Conservation (phyloP, 768 basidiomycete genomes). For the Rhizopogon rudus region DNA sequence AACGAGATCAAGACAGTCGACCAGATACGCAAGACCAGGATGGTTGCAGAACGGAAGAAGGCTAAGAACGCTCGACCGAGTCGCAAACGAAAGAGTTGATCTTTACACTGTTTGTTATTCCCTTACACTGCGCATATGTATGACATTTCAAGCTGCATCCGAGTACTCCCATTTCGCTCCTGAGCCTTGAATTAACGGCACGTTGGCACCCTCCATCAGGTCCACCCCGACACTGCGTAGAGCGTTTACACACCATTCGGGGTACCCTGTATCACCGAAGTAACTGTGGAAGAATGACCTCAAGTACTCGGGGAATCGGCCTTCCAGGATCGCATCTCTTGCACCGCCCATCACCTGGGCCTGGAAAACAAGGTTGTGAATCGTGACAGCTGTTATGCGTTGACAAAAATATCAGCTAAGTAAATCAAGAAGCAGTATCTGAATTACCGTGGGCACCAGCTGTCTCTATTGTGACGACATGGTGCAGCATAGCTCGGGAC, state of each 20-base stretch:
- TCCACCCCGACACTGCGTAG: slow-evolving; percentile 81
- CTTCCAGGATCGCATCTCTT: slow-evolving; percentile 73
- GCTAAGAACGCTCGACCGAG: slow-evolving; percentile 80
- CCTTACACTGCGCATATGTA: neutral
- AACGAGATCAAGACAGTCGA: slow-evolving; percentile 83
- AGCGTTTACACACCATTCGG: slow-evolving; percentile 87
- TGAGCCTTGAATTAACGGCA: slow-evolving; percentile 51
- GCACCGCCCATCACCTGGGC: slow-evolving; percentile 85
- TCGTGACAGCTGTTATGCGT: slow-evolving; percentile 56
- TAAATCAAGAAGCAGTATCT: slow-evolving; percentile 10
- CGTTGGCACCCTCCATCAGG: slow-evolving; percentile 51
- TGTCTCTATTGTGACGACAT: slow-evolving; percentile 75
- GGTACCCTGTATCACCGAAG: slow-evolving; percentile 75
- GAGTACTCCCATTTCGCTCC: slow-evolving; percentile 84
- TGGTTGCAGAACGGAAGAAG: slow-evolving; percentile 55
- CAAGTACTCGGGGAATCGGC: slow-evolving; percentile 75
- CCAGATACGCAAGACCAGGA: slow-evolving; percentile 79
- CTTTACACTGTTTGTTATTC: neutral
- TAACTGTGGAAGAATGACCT: slow-evolving; percentile 72
- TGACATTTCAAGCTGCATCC: slow-evolving; percentile 22
- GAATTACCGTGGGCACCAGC: slow-evolving; percentile 74
- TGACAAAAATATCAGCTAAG: neutral
- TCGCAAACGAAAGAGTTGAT: slow-evolving; percentile 27
- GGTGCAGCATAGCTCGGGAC: slow-evolving; percentile 72
- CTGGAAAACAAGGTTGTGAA: slow-evolving; percentile 84